Evolutionary conservation across 192 early-diverging fungal species (phyloP).

Genomic region (Umbelopsis vinacea): DNA sequence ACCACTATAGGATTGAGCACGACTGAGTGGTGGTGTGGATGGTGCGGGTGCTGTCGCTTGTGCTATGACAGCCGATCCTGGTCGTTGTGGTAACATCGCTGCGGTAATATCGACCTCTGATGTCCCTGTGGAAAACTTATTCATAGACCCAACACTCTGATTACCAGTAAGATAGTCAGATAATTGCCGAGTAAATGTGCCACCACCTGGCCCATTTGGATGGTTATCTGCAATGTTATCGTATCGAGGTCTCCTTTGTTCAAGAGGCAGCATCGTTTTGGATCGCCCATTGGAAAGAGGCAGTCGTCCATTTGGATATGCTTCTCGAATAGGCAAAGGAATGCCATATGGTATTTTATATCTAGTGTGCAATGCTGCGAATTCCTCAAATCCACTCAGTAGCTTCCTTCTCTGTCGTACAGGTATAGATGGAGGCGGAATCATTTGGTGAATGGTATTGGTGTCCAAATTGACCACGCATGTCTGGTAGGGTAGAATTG

Average conservation of each 20-base stretch:
- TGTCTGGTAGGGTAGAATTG: constrained; percentile 37
- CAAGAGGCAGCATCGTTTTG: constrained; percentile 29
- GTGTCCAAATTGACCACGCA: constrained; percentile 76
- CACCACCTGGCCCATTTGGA: not conserved
- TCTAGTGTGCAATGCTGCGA: constrained; percentile 47
- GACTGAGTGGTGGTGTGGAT: not conserved
- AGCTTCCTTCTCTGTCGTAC: constrained; percentile 68
- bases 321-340: constrained; percentile 59
- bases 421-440: constrained; percentile 55
- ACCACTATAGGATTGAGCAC: not conserved
- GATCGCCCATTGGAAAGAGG: constrained; percentile 47
- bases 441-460: constrained; percentile 55
- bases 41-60: not conserved
- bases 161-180: constrained; percentile 5
- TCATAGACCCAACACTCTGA: not conserved
- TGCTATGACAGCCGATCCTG: constrained; percentile 12
- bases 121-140: not conserved
- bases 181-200: not conserved
- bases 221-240: not conserved
- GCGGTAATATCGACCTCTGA: not conserved
- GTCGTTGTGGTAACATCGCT: constrained; percentile 1
- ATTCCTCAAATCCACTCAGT: constrained; percentile 58
- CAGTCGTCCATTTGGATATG: constrained; percentile 62
- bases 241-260: not conserved
- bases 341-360: constrained; percentile 51